These are phyloP conservation scores for Ramaria sp. DNA, from an alignment of 768 basidiomycete species.

Conservation along the genomic window DNA sequence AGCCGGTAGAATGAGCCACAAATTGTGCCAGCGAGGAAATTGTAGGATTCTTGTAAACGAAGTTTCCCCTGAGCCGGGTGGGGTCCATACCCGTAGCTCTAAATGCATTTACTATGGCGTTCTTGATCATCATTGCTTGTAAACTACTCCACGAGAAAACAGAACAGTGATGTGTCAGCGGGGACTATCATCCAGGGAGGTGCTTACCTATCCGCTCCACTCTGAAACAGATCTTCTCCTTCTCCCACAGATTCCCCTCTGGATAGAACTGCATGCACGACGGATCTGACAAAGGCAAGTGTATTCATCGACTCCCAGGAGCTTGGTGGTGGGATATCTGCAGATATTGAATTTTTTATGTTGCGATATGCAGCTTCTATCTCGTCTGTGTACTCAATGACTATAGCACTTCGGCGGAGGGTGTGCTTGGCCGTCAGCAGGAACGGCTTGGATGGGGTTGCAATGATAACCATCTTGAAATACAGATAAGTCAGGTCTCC, in stretches of 20 bases:
- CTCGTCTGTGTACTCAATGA: background rate
- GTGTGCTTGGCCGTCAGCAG: background rate
- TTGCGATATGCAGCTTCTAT: slow-evolving; percentile 5
- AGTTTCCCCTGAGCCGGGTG: background rate
- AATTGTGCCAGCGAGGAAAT: slow-evolving; percentile 11
- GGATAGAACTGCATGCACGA: slow-evolving; percentile 9
- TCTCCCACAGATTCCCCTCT: background rate
- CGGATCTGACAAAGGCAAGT: slow-evolving; percentile 2
- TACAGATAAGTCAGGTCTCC: background rate
- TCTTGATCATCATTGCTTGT: slow-evolving; percentile 8
- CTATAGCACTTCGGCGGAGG: background rate
- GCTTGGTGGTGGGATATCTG: background rate
- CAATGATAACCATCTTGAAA: slow-evolving; percentile 2
- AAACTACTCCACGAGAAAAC: background rate
- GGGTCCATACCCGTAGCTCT: background rate
- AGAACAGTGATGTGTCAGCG: background rate
- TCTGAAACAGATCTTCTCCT: slow-evolving; percentile 11
- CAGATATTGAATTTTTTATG: background rate
- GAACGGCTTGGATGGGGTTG: background rate
- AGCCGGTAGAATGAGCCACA: background rate
- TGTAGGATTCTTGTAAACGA: slow-evolving; percentile 27
- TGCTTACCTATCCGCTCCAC: slow-evolving; percentile 12
- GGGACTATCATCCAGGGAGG: background rate
- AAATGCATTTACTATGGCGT: slow-evolving; percentile 1
- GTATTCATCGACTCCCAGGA: background rate